Evolutionary conservation across 2,329 filamentous ascomycete species (phyloP), one percentile per base, ranked within the genome.

Genomic region (Mariannaea sp.): DNA sequence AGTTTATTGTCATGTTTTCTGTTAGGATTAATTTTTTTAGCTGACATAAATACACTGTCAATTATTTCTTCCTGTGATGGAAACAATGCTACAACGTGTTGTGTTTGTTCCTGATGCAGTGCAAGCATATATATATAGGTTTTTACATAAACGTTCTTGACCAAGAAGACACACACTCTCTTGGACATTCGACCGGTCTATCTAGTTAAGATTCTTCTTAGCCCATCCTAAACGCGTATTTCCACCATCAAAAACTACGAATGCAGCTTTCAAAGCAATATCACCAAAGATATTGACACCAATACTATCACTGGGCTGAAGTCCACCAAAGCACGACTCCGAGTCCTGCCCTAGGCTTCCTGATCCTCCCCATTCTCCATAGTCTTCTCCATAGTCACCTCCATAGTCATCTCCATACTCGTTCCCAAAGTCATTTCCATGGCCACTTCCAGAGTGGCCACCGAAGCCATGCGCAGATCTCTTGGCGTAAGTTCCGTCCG

Each of bases 201-300:
- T 19, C 24, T n/a, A 39, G 16, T 16, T 36, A 19, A 49, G 27
- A 3, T 45, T 29, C 53, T 64, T 64, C 7, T 45, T 57, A 6
- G 61, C 61, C 58, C 62, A 66, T 16, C 64, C 64, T 27, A 66
- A 45, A 2, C 53, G 53, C 7, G 47, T 47, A 26, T 58, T 60
- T 4, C 55, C 57, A 7, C 53, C 76, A 61, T 84, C 79, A 65
- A 84, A 84, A 19, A 78, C 80, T 16, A 84, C 79, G 62, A 82
- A 83, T 58, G 82, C 79, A 17, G 80, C 79, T 71, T 84, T 84
- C 69, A 85, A 81, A 56, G 84, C 80, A 60, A 84, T 78, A 56
- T 83, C 82, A 14, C 82, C 82, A 65, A 81, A 84, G 64, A 90
- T 87, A 70, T 86, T 83, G 22, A 79, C 75, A 7, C 44, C 53